These are phyloP conservation scores for Lactarius deliciosus DNA, from an alignment of 768 basidiomycete genomes.

Conservation along the genomic window DNA sequence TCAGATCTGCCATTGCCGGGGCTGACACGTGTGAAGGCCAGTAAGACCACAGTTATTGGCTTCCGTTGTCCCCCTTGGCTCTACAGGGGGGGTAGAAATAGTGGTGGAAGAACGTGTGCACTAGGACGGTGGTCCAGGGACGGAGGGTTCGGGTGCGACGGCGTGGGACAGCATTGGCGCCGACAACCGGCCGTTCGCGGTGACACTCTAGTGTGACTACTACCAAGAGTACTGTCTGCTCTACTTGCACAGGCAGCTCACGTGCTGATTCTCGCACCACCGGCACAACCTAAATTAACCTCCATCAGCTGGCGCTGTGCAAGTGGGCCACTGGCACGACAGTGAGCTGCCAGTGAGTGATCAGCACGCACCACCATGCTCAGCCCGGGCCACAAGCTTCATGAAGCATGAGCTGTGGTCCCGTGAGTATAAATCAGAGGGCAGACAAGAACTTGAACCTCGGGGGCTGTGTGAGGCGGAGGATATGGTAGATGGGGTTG, in stretches of 20 bases:
- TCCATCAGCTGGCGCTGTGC: slow-evolving; percentile 41
- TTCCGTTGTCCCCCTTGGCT: background rate
- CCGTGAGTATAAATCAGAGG: slow-evolving; percentile 26
- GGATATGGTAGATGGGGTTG: no score
- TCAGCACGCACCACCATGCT: no score
- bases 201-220: no score
- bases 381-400: no score
- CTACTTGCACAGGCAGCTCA: slow-evolving; percentile 34
- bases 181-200: background rate
- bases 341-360: no score
- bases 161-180: background rate
- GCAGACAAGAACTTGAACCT: no score
- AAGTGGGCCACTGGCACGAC: background rate
- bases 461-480: no score
- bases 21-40: background rate
- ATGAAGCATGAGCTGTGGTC: no score
- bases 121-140: background rate
- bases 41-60: slow-evolving; percentile 5
- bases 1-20: background rate
- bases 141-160: slow-evolving; percentile 11
- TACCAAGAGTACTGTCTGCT: slow-evolving; percentile 44
- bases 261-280: slow-evolving; percentile 36
- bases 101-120: slow-evolving; percentile 19
- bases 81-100: background rate
- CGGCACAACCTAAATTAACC: slow-evolving; percentile 39